These are phyloP conservation scores for Fomitopsis betulina DNA, from an alignment of 1,284 basidiomycete genomes.

Conservation along the genomic window DNA sequence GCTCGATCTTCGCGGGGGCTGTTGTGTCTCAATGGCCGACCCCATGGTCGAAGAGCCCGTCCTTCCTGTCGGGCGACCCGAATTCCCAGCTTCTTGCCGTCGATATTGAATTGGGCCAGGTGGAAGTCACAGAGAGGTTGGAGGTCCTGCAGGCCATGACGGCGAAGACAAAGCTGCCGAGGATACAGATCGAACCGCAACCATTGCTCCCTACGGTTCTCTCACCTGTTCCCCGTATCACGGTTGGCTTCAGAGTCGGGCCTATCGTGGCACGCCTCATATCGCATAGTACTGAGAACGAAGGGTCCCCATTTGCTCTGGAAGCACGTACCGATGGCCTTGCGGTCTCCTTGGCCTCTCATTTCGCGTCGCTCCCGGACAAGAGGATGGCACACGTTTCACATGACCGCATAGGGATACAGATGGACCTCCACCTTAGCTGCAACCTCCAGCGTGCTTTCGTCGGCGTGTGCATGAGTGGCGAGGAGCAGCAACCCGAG, in stretches of 20 bases:
- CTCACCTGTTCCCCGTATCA: constrained; percentile 48
- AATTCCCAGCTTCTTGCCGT: constrained; percentile 55
- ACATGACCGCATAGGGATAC: constrained; percentile 20
- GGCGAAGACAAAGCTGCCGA: constrained; percentile 20
- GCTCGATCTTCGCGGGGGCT: constrained; percentile 36
- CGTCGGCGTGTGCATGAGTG: constrained; percentile 21
- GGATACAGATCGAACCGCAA: constrained; percentile 14
- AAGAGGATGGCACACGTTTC: constrained; percentile 12
- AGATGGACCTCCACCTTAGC: constrained; percentile 19
- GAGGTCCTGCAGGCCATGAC: constrained; percentile 45
- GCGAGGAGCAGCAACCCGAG: constrained; percentile 15
- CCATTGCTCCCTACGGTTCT: constrained; percentile 28
- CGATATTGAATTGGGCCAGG: constrained; percentile 38
- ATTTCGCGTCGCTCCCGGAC: constrained; percentile 21
- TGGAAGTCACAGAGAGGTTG: constrained; percentile 48
- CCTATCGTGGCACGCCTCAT: constrained; percentile 44
- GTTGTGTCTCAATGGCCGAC: constrained; percentile 58
- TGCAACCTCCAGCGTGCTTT: constrained; percentile 21
- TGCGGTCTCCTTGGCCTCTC: constrained; percentile 15
- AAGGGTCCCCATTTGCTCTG: constrained; percentile 41
- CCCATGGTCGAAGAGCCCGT: constrained; percentile 42
- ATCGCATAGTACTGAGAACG: constrained; percentile 33
- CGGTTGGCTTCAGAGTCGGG: constrained; percentile 43
- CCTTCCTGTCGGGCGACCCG: constrained; percentile 54
- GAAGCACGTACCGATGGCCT: constrained; percentile 32